Base-by-base conservation (phyloP, 179 eudicot species). In the Beta corolliflora region DNA sequence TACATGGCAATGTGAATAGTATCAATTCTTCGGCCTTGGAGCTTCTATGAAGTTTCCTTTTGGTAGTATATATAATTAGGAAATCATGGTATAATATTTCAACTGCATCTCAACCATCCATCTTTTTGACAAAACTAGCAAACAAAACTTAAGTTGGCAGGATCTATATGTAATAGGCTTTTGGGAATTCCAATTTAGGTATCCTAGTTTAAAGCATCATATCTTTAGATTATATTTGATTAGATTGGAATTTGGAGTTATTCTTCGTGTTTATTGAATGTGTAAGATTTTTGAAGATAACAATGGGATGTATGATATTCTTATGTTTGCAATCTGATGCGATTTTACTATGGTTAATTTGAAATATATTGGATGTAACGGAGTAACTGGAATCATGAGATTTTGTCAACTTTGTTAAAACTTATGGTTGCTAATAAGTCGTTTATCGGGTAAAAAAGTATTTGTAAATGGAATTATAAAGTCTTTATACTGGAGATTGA, bases 31-130 rank as follows among this genome's bases (percentile, higher is more conserved):
- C 61, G 45, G 66, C 31, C 18, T 19, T 50, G 68, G 54, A 15
- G 76, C 81, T 90, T 82, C 91, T 73, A 54, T 15, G 92, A 90
- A 90, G 85, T 79, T 90, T 90, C 92, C 85, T 82, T 71, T 76
- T 19, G 68, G 59, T 19, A 53, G 29, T 50, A 72, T 80, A 13
- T 73, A 53, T 73, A 25, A 21, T 29, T 54, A 7, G 6, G 10
- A 55, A 73, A 73, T 73, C 3, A 29, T 56, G 77, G 46, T 3
- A 19, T 65, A 65, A 10, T 64, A 23, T 23, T 11, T 23, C 36
- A 5, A 50, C 3, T 4, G 19, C 36, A 52, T 52, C 16, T 77
- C 80, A 71, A 82, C 78, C 81, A 82, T 71, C 23, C 56, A 72
- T 82, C 73, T 55, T 55, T 77, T 69, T 44, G 59, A 56, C 19